Evolutionary conservation across 441 rosid genomes (phyloP), one percentile per base, ranked within the genome.

Genomic region (Adansonia gregorii): DNA sequence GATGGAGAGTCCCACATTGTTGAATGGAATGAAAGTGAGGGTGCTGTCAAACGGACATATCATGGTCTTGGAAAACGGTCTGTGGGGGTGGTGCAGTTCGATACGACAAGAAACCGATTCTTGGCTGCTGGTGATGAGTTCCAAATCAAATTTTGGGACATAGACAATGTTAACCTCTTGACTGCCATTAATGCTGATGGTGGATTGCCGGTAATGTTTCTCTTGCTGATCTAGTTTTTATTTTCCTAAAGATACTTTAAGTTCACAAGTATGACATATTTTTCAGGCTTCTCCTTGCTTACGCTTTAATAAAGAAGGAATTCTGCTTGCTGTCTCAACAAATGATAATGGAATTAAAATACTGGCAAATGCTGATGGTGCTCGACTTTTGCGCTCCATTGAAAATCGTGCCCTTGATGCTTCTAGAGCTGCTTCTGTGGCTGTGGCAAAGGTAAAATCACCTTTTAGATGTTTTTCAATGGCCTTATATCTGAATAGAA

Each of bases 281-380:
- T 17, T 56, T 56, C 60, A 56, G 61, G 24, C 61, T 19, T 56
- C 20, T 19, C 59, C 59, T 54, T 54, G 59, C 59, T 15, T 54
- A 15, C 6, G 59, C n/a, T n/a, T 54, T 54, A 54, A 54, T 19
- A 54, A 54, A 19, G 59, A 54, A 54, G 59, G 59, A 54, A 54
- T 19, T 7, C 8, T 56, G 61, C 24, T 56, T 17, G 61, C 61
- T 19, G 24, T 56, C 19, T 56, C 61, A 56, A 56, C 61, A 17
- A 22, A 56, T 56, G 61, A 56, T 19, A 56, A 56, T 56, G 61
- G 61, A 56, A 22, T 56, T 19, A 56, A 56, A 56, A 22, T 56
- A 1, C 61, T 56, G 19, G 61, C 61, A 56, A 56, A 56, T 56
- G 17, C 61, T 7, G 61, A 56, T 56, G 61, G 61, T 2, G 11